Base-by-base conservation (phyloP, 495 filamentous ascomycete species). In the Aspergillus bertholletiae region DNA sequence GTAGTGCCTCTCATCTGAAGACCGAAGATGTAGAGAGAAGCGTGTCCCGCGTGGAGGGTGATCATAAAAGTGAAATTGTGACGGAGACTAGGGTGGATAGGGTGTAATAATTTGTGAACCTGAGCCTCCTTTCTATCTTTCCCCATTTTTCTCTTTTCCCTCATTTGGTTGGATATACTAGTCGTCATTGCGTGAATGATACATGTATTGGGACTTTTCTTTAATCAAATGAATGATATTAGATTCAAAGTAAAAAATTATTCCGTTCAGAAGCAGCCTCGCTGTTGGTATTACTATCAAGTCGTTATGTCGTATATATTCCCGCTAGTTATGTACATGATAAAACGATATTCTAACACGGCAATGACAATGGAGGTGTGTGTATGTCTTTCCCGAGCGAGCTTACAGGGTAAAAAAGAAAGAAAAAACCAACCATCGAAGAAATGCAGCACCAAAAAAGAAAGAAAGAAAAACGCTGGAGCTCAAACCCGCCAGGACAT, bases 1-100 rank as follows among this genome's bases (percentile, higher is more conserved):
- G 64, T n/a, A 53, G 61, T 18, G 46, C 60, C 23, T n/a, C 58
- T 7, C 55, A 58, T 21, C 53, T 55, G 2, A 67, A 65, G 49
- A 39, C 23, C n/a, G 60, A 49, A 18, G 62, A 69, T 28, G 50
- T 51, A 8, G 60, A 68, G 56, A 56, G 49, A 13, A 39, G 23
- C 12, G 44, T 44, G 23, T 18, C 49, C 48, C 39, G 22, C 1
- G 46, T 30, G 0, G 47, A 35, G 11, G 51, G 59, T 32, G 39
- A 20, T 35, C 44, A 24, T 12, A 37, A 37, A 15, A 43, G 46
- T 28, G 58, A 66, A 43, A 24, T 51, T 15, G 30, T 34, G 2
- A 37, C 23, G 12, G 48, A 58, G 26, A 37, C 49, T 3, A 53
- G 54, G 43, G 56, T 62, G 26, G 53, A 56, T 41, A 52, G 46